Base-by-base conservation (phyloP, 116 monocot species). In the Cymodocea nodosa region DNA sequence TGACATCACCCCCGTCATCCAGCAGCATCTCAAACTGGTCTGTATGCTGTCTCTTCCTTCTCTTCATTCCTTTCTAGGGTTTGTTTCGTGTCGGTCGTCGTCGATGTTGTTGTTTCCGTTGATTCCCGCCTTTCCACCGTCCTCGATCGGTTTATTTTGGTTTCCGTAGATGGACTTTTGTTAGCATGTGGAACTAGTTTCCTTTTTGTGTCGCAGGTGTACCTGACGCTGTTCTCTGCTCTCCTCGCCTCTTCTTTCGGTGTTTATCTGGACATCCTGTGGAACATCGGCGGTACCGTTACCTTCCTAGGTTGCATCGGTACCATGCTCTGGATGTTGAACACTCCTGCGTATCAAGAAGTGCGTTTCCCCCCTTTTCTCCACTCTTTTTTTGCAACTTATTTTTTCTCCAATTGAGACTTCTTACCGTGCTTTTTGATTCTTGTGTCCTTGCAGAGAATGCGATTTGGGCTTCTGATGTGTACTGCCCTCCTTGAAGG, bases 221-320 rank as follows among this genome's bases (percentile, higher is more conserved):
- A 87, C 65, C 59, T 90, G 78, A 88, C 97, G 3, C 71, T 97
- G 59, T 90, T 87, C 49, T 72, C 76, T 30, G 83, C 97, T 0
- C 59, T 97, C 15, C 82, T 63, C 23, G 70, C 88, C 4, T 83
- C 88, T 58, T 87, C 91, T 15, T 67, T 64, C 19, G 91, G 97
- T n/a, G 85, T 76, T 53, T 97, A 85, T 70, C 70, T 85, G 53
- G 88, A 97, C 63, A 82, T 97, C 30, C 61, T 90, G 64, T 74
- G 71, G 72, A 91, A 91, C 77, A 78, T 97, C 10, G 97, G 97
- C 23, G 90, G 97, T 15, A 55, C 79, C 12, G 62, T 90, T 57
- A 90, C 97, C 18, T 36, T 64, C 34, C 65, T 85, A 17, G 87
- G 77, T 9, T 72, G 81, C 68, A 39, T 80, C 4, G 70, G 44